Conservation (phyloP, 208 protist genomes). For the Trypanosoma scelopori region DNA sequence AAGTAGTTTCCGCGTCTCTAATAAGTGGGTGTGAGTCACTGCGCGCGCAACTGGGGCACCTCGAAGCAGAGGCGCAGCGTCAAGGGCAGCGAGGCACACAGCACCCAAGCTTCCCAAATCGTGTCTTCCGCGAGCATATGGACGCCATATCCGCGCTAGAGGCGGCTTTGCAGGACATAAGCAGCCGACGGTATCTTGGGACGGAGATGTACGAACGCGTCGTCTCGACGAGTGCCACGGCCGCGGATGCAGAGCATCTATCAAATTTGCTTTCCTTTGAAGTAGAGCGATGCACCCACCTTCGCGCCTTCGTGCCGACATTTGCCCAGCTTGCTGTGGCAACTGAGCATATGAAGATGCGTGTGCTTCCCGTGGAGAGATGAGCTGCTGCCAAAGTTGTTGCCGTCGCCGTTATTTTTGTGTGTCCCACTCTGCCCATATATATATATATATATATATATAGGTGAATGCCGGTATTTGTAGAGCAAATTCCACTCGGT, state of each 20-base stretch:
- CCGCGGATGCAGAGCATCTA: slow-evolving; percentile 45
- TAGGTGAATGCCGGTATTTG: too few relatives aligned
- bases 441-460: too few relatives aligned
- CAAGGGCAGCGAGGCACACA: slow-evolving; percentile 11
- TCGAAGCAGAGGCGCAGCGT: slow-evolving; percentile 33
- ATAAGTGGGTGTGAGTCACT: slow-evolving; percentile 56
- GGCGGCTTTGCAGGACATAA: slow-evolving; percentile 29
- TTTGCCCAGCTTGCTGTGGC: slow-evolving; percentile 78
- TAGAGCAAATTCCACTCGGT: too few relatives aligned
- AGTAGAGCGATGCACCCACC: slow-evolving; percentile 46
- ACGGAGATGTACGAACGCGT: slow-evolving; percentile 13
- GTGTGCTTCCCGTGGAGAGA: slow-evolving; percentile 1
- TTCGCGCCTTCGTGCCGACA: slow-evolving; percentile 75
- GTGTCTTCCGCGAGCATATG: slow-evolving; percentile 26
- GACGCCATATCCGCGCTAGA: slow-evolving; percentile 28
- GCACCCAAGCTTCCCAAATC: slow-evolving; percentile 1
- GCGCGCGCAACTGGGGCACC: slow-evolving; percentile 34
- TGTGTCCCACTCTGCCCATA: neutral
- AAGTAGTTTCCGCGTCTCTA: slow-evolving; percentile 32
- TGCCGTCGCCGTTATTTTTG: neutral
- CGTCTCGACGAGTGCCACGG: slow-evolving; percentile 44
- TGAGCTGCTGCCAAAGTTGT: neutral
- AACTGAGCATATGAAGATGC: slow-evolving; percentile 45
- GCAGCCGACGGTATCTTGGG: slow-evolving; percentile 7
- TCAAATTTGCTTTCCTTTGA: slow-evolving; percentile 64